Evolutionary conservation across 2,329 filamentous ascomycete species (phyloP).

Genomic region (Cercospora zeae-maydis): DNA sequence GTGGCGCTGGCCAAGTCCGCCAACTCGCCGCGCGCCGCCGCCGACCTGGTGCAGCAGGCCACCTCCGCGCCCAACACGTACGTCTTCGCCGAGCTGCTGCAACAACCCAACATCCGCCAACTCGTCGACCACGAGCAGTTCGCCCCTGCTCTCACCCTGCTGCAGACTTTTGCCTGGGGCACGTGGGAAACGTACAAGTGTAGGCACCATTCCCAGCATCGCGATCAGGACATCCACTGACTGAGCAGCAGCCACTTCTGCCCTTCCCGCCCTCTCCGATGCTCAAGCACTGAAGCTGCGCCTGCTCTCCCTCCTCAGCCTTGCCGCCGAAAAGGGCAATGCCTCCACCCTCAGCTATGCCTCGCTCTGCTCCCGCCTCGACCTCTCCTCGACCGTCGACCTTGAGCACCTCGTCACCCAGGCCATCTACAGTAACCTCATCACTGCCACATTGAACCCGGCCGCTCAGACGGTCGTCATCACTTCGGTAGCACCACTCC

Average conservation of each 20-base stretch:
- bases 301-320: conserved; percentile 80
- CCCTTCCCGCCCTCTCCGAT: conserved; percentile 67
- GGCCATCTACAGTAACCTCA: conserved; percentile 79
- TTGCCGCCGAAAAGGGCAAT: conserved; percentile 57
- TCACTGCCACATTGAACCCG: conserved; percentile 80
- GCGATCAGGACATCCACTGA: conserved; percentile 12
- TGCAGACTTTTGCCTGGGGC: conserved; percentile 89
- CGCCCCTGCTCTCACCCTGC: conserved; percentile 61
- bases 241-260: conserved; percentile 40
- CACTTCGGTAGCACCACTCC: conserved; percentile 75
- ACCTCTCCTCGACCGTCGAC: conserved; percentile 62
- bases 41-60: conserved; percentile 80
- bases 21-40: conserved; percentile 75
- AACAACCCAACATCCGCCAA: conserved; percentile 71
- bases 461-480: conserved; percentile 70
- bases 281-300: conserved; percentile 80
- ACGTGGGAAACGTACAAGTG: conserved; percentile 76
- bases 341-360: conserved; percentile 65
- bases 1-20: conserved; percentile 83
- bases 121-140: conserved; percentile 64
- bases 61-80: conserved; percentile 88
- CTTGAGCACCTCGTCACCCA: conserved; percentile 84
- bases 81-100: conserved; percentile 90
- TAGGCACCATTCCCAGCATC: conserved; percentile 32
- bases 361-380: conserved; percentile 63